Base-by-base conservation (phyloP, 495 filamentous ascomycete genomes). In the Antarctomyces pellizariae region DNA sequence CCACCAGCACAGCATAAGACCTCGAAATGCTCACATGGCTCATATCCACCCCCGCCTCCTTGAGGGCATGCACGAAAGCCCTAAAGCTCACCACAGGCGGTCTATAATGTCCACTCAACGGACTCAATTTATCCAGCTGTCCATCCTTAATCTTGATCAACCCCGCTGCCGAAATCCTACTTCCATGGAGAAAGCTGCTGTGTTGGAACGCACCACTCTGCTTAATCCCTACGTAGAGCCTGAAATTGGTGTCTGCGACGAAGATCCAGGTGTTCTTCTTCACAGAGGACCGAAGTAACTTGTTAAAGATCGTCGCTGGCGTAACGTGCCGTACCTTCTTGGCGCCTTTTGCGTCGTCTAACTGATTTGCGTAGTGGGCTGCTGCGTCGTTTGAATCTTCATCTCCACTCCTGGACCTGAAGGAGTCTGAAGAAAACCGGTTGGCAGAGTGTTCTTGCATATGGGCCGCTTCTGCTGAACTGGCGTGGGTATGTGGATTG, bases 171-270 rank as follows among this genome's bases (percentile, higher is more conserved):
- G 68, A 64, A 23, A 91, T 78, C 10, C 79, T 64, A 10, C 61
- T 59, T 8, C 83, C 83, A 24, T 79, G 73, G 2, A 93, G 54
- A 39, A 93, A 93, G 0, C 73, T 80, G 4, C 65, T 75, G 48
- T 93, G 83, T 39, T 92, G 83, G 42, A 93, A 93, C 5, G 74
- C 64, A 15, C 83, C 83, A 15, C 64, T 66, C 42, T 76, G 69
- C 38, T 93, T 92, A 47, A 93, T 86, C 23, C 78, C 82, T 19
- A 91, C 64, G 50, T 92, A 91, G 0, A 92, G 54, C 5, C 83
- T 66, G 38, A 78, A 84, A 2, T 67, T 73, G 0, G 77, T 84
- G 48, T 93, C 82, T 17, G 71, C 70, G 12, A 76, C 82, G 39
- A 89, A 92, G 21, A 92, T 83, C 80, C 80, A 92, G 16, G 72